Evolutionary conservation across 2,329 filamentous ascomycete genomes (phyloP), one percentile per base, ranked within the genome.

Genomic region (Aschersonia sp.): DNA sequence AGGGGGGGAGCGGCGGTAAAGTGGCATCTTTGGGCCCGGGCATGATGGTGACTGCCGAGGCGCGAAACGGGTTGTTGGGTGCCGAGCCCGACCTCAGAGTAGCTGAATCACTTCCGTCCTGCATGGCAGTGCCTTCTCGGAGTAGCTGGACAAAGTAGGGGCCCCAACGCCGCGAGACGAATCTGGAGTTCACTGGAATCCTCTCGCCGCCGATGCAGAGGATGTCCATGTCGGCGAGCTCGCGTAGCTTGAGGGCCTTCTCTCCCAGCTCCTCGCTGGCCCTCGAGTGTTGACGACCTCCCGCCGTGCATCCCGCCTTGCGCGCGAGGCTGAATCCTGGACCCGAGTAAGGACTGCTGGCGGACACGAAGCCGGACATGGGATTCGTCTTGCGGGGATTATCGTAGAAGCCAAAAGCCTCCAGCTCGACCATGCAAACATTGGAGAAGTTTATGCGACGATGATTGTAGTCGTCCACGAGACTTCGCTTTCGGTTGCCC

Each of bases 401-500:
- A 61, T 97, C 91, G 62, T 96, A 97, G 43, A 98, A 81, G 1
- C 92, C 92, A 68, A 97, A 98, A 0, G 92, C 89, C 61, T 98
- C 92, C 9, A 98, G 73, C 64, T 98, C 92, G 6, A 98, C 91
- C 74, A 97, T 85, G 63, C 92, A 97, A 31, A 97, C 81, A 59
- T 98, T 94, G 7, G 85, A 86, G 62, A 97, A 98, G 65, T 98
- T 98, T 65, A 98, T 94, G 30, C 92, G 84, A 9, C 92, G 84
- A 59, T 97, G 92, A 61, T 97, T 97, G 65, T 98, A 98, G 64
- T 98, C 92, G 56, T 98, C 91, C 1, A 97, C 91, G 32, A 98
- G 73, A 55, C 86, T 96, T 52, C 92, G 75, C 65, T 94, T 95
- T 40, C 92, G 80, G 63, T 96, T 94, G 44, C 92, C 92, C 40